These are phyloP conservation scores for Calonectria leucothoes DNA, from an alignment of 2,329 filamentous ascomycete species.

Conservation along the genomic window DNA sequence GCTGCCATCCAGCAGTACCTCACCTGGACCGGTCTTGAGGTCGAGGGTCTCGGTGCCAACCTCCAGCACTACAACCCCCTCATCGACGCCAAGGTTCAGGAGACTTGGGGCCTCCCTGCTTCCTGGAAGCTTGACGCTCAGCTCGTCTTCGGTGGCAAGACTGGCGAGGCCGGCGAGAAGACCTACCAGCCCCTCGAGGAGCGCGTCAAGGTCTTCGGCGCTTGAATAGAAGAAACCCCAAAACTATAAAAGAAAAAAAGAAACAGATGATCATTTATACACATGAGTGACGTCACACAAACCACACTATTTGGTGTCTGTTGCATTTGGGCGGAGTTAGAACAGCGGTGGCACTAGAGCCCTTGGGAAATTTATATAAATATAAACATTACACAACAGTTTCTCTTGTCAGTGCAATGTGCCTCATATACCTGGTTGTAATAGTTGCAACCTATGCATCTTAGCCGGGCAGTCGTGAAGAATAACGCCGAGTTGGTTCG, in stretches of 20 bases:
- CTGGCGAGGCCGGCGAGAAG: constrained; percentile 71
- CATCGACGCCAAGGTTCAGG: constrained; percentile 77
- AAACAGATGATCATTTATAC: background rate
- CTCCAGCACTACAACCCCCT: constrained; percentile 95
- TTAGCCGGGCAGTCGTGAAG: background rate
- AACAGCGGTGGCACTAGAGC: constrained; percentile 11
- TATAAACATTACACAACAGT: background rate
- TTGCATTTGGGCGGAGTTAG: constrained; percentile 28
- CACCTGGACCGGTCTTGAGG: constrained; percentile 84
- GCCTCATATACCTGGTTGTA: background rate
- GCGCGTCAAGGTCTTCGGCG: constrained; percentile 73
- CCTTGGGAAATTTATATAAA: constrained; percentile 16
- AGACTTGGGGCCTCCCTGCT: constrained; percentile 75
- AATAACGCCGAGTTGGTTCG: background rate
- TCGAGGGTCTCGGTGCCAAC: constrained; percentile 87
- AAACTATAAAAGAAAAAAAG: constrained; percentile 16
- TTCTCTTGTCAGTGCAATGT: background rate
- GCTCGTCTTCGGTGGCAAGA: constrained; percentile 82
- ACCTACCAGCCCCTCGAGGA: constrained; percentile 72
- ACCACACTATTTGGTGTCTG: background rate
- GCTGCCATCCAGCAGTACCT: constrained; percentile 83
- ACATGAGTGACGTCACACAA: constrained; percentile 2
- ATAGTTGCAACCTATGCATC: background rate
- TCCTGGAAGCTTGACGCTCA: constrained; percentile 85
- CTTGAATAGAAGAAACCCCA: constrained; percentile 45